Evolutionary conservation across 768 basidiomycete species (phyloP).

Genomic region (Amanita phalloides): DNA sequence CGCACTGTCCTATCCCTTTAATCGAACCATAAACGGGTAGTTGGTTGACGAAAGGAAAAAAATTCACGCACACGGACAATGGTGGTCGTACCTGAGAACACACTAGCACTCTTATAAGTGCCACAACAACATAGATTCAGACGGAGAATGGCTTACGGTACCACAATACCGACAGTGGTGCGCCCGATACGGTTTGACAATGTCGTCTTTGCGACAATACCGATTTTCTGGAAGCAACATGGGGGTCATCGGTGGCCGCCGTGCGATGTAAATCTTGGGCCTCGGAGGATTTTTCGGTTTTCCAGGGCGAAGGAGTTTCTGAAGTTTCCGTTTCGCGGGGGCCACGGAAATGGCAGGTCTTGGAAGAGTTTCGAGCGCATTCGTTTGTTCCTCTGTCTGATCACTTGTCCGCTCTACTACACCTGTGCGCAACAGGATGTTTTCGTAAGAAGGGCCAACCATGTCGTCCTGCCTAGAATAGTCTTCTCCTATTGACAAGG

Average conservation of each 20-base stretch:
- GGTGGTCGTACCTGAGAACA: slow-evolving; percentile 77
- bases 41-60: background rate
- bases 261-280: slow-evolving; percentile 14
- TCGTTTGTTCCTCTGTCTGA: background rate
- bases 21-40: background rate
- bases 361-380: background rate
- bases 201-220: slow-evolving; percentile 52
- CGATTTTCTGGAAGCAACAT: slow-evolving; percentile 52
- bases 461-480: slow-evolving; percentile 18
- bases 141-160: slow-evolving; percentile 33
- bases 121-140: slow-evolving; percentile 11
- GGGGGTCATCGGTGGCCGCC: slow-evolving; percentile 25
- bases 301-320: background rate
- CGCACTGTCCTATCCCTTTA: slow-evolving; percentile 87
- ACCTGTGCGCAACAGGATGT: slow-evolving; percentile 13
- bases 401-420: background rate
- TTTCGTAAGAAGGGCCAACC: slow-evolving; percentile 33
- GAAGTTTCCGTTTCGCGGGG: background rate
- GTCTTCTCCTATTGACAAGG: slow-evolving; percentile 2
- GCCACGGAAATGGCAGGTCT: background rate
- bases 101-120: slow-evolving; percentile 33
- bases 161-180: slow-evolving; percentile 81
- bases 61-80: slow-evolving; percentile 66
- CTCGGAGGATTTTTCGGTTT: background rate
- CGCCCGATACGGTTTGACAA: slow-evolving; percentile 63